Percentiles rank a stretch among this genome's conserved stretches.
Evolutionary conservation across 2,329 filamentous ascomycete genomes (phyloP).

Genomic region (Mycosphaerella arachidis): DNA sequence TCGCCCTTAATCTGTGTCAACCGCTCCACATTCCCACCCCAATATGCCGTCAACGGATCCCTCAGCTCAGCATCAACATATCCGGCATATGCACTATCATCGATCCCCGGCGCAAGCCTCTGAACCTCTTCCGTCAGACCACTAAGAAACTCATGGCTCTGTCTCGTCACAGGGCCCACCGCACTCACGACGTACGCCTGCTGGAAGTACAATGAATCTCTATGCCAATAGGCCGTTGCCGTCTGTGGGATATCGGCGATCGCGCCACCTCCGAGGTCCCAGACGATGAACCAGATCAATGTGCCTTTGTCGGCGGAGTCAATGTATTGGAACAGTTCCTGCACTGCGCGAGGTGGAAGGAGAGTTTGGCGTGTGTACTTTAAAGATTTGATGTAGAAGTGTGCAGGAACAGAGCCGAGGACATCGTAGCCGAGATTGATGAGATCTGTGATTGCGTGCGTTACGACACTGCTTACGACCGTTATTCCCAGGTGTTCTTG

Average conservation of each 20-base stretch:
- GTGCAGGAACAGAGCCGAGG: conserved; percentile 17
- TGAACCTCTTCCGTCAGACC: conserved; percentile 14
- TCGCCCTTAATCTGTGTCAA: conserved; percentile 29
- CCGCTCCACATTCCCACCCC: conserved; percentile 27
- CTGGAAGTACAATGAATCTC: conserved; percentile 19
- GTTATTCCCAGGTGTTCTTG: conserved; percentile 5
- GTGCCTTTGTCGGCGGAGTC: conserved; percentile 12
- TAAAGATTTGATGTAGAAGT: conserved; percentile 19
- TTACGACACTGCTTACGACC: conserved; percentile 12
- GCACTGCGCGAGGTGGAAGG: conserved; percentile 15
- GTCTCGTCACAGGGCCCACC: conserved; percentile 5
- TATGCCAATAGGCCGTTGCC: conserved; percentile 20
- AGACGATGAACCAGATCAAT: conserved; percentile 18
- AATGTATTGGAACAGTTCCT: conserved; percentile 22
- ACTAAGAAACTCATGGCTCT: conserved; percentile 12
- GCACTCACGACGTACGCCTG: conserved; percentile 17
- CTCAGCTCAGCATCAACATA: conserved; percentile 29
- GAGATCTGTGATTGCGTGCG: conserved; percentile 8
- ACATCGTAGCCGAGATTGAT: conserved; percentile 10
- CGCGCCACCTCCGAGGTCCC: conserved; percentile 17
- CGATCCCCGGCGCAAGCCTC: conserved; percentile 9
- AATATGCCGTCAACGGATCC: conserved; percentile 30
- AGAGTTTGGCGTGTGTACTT: conserved; percentile 12
- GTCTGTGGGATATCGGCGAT: conserved; percentile 16
- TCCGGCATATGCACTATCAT: conserved; percentile 20